These are phyloP conservation scores for Pseudogymnoascus sp. DNA, from an alignment of 2,329 filamentous ascomycete genomes.

Conservation along the genomic window DNA sequence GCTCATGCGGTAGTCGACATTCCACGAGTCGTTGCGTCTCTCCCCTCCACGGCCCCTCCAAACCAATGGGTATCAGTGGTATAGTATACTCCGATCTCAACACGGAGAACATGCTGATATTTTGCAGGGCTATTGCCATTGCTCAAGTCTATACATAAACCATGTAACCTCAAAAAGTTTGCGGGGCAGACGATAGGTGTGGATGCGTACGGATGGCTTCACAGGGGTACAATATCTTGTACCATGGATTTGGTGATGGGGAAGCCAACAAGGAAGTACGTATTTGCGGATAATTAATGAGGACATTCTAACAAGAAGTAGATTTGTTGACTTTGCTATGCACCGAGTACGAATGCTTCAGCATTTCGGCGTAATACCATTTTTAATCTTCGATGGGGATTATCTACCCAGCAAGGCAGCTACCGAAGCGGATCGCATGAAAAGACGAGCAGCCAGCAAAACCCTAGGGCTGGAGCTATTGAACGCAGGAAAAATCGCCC, in stretches of 20 bases:
- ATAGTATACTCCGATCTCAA: neutral
- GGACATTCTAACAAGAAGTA: constrained; percentile 31
- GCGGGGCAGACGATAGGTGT: constrained; percentile 83
- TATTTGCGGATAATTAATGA: constrained; percentile 15
- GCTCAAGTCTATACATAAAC: constrained; percentile 92
- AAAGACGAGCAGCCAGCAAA: constrained; percentile 67
- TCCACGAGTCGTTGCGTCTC: constrained; percentile 16
- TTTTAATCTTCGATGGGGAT: constrained; percentile 92
- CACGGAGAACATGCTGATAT: constrained; percentile 19
- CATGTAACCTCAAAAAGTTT: constrained; percentile 78
- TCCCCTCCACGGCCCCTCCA: constrained; percentile 14
- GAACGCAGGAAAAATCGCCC: constrained; percentile 67
- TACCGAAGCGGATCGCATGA: constrained; percentile 71
- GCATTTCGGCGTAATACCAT: constrained; percentile 89
- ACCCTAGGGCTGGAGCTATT: constrained; percentile 69
- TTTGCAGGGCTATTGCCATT: constrained; percentile 70
- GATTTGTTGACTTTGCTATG: constrained; percentile 85
- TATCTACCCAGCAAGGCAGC: constrained; percentile 85
- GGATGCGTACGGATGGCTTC: constrained; percentile 96
- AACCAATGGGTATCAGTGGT: constrained; percentile 26
- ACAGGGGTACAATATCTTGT: constrained; percentile 83
- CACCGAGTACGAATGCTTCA: constrained; percentile 87
- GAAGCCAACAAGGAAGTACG: constrained; percentile 79
- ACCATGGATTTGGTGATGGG: constrained; percentile 82
- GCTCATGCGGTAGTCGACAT: constrained; percentile 10